Percentiles rank a stretch among this genome's conserved stretches.
Evolutionary conservation across 768 basidiomycete genomes (phyloP).

Genomic region (Crucibulum laeve): DNA sequence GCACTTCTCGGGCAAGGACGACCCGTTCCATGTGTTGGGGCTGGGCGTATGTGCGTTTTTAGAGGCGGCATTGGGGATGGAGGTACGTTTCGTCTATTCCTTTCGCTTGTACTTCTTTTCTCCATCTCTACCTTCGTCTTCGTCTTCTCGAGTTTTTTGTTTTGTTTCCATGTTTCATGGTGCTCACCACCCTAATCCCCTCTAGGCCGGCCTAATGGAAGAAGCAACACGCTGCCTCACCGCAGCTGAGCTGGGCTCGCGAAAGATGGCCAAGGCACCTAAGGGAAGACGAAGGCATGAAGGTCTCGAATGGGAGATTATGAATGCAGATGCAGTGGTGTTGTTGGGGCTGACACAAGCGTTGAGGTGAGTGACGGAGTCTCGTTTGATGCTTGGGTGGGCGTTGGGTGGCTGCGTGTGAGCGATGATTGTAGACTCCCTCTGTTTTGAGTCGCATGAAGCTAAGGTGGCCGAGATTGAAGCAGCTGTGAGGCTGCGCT

Average conservation of each 20-base stretch:
- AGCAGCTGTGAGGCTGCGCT: too few species aligned
- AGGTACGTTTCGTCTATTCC: too few species aligned
- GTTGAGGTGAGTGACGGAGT: slow-evolving; percentile 63
- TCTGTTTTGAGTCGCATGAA: too few species aligned
- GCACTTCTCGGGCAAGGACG: slow-evolving; percentile 44
- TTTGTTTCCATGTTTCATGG: slow-evolving; percentile 1
- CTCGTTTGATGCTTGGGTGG: too few species aligned
- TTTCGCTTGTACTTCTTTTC: too few species aligned
- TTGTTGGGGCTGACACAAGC: slow-evolving; percentile 69
- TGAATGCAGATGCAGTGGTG: slow-evolving; percentile 70
- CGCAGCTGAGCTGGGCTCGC: slow-evolving; percentile 57
- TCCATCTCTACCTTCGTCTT: neutral
- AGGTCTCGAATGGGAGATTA: slow-evolving; percentile 73
- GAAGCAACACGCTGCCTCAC: slow-evolving; percentile 57
- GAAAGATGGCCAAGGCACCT: slow-evolving; percentile 36
- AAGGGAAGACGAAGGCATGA: slow-evolving; percentile 42
- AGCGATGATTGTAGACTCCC: too few species aligned
- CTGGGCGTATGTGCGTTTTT: slow-evolving; percentile 69
- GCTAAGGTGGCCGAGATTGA: too few species aligned
- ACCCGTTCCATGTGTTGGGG: slow-evolving; percentile 72
- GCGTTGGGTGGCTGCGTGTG: too few species aligned
- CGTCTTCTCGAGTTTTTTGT: neutral
- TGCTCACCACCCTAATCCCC: neutral
- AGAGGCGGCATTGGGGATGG: slow-evolving; percentile 79
- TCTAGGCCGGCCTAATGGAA: slow-evolving; percentile 53